Conservation (phyloP, 441 rosid genomes). For the Pelargonium fulgidum region DNA sequence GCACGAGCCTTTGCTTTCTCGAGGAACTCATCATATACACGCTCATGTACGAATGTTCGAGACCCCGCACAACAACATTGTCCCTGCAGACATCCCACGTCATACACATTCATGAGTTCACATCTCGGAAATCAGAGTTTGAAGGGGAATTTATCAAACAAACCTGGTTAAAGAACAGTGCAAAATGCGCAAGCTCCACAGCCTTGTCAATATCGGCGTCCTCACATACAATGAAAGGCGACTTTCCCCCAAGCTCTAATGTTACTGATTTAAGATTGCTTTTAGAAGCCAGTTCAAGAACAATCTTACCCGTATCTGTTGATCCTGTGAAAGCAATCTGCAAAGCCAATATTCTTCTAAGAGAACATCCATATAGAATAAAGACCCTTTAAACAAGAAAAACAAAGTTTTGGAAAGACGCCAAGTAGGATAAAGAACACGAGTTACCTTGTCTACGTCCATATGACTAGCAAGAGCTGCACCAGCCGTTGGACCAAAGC, state of each 20-base stretch:
- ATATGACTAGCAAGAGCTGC: slow-evolving; percentile 84
- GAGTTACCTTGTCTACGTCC: slow-evolving; percentile 89
- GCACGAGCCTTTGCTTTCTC: slow-evolving; percentile 82
- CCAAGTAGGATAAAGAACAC: neutral
- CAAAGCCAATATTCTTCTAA: slow-evolving; percentile 11
- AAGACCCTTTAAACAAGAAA: neutral
- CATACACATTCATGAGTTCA: neutral
- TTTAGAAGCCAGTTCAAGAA: slow-evolving; percentile 65
- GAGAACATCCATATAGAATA: neutral
- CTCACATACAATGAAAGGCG: slow-evolving; percentile 70
- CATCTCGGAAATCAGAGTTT: neutral
- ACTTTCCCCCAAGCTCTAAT: slow-evolving; percentile 81
- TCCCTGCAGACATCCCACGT: slow-evolving; percentile 42
- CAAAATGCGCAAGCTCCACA: slow-evolving; percentile 72
- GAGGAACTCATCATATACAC: slow-evolving; percentile 66
- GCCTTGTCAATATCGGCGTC: slow-evolving; percentile 69
- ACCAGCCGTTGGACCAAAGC: slow-evolving; percentile 85
- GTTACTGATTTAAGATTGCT: slow-evolving; percentile 82
- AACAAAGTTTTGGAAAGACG: neutral
- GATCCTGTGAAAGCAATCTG: slow-evolving; percentile 85
- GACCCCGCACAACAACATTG: slow-evolving; percentile 92
- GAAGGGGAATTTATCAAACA: neutral
- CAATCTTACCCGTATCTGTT: slow-evolving; percentile 52
- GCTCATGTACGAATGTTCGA: slow-evolving; percentile 72
- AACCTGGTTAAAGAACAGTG: slow-evolving; percentile 83